Base-by-base conservation (phyloP, 2,329 filamentous ascomycete genomes). In the Talaromyces piceae region DNA sequence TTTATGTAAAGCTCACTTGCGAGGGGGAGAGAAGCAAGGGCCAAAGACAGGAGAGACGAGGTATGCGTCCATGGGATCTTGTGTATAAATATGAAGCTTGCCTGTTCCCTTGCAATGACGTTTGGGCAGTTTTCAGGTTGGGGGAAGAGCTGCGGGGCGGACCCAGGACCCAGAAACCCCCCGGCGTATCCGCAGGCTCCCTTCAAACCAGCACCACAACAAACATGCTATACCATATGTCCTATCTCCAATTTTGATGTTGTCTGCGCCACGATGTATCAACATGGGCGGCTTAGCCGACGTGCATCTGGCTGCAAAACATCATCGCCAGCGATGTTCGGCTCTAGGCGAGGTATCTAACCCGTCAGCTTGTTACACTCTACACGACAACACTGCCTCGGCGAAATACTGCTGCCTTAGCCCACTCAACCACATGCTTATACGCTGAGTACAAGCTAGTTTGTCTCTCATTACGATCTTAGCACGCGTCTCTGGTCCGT, bases 61-160 rank as follows among this genome's bases (percentile, higher is more conserved):
- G 31, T 37, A 37, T 37, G 31, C 16, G 31, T 18, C 31, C 33
- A 9, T 13, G 33, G n/a, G n/a, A n/a, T 11, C n/a, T 43, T 43
- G 39, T n/a, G 20, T n/a, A 18, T 37, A 37, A 37, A 18, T 37
- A 37, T n/a, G n/a, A n/a, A 37, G n/a, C 31, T 33, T 18, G 31
- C 18, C n/a, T n/a, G n/a, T n/a, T n/a, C n/a, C n/a, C 31, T 37
- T 48, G 49, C 26, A 58, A 60, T 59, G 58, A 61, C 58, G 59
- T 60, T n/a, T 56, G 52, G 23, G 45, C 30, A 46, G 45, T 48
- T 52, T 51, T 33, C n/a, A 33, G 30, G 30, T 33, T 8, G 31
- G 31, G 31, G 31, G 18, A 33, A 13, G 30, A 33, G 31, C 31
- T 18, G 31, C 31, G 31, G 31, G 31, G n/a, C 31, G 13, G 30